Conservation (phyloP, 805 yeast genomes). For the Saturnispora sekii region DNA sequence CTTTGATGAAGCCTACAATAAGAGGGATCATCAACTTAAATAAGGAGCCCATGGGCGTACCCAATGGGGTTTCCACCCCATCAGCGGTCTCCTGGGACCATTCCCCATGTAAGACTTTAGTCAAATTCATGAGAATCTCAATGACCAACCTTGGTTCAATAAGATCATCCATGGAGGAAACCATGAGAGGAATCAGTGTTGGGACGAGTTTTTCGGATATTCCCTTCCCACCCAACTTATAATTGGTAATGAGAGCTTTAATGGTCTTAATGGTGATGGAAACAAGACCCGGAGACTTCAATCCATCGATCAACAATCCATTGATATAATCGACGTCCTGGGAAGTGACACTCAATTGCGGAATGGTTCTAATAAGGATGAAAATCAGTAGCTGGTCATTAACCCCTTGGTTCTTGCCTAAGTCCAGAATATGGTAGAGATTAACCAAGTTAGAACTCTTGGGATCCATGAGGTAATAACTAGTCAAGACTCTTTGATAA, state of each 20-base stretch:
- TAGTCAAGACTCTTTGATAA: conserved; percentile 35
- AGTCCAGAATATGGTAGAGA: conserved; percentile 22
- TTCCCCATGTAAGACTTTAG: conserved; percentile 29
- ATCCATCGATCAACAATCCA: neutral
- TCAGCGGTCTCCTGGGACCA: too few species aligned
- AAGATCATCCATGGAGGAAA: conserved; percentile 11
- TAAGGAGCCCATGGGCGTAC: conserved; percentile 4
- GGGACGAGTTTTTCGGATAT: conserved; percentile 39
- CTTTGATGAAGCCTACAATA: conserved; percentile 23
- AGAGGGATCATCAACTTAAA: conserved; percentile 25
- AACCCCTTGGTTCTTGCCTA: conserved; percentile 9
- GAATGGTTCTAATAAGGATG: conserved; percentile 34
- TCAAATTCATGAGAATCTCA: conserved; percentile 41
- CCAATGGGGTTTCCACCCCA: too few species aligned
- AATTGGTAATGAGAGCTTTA: conserved; percentile 39
- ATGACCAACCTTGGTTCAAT: conserved; percentile 32
- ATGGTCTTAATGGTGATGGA: conserved; percentile 50
- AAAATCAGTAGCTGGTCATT: conserved; percentile 34
- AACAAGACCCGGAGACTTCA: conserved; percentile 12
- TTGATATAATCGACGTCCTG: conserved; percentile 31
- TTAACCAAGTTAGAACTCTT: conserved; percentile 21
- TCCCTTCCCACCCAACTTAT: conserved; percentile 21
- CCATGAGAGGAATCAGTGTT: conserved; percentile 27
- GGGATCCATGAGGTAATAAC: conserved; percentile 16
- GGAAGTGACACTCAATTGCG: conserved; percentile 24